These are phyloP conservation scores for Rhododendron molle DNA, from an alignment of 148 eudicot species.

Conservation along the genomic window DNA sequence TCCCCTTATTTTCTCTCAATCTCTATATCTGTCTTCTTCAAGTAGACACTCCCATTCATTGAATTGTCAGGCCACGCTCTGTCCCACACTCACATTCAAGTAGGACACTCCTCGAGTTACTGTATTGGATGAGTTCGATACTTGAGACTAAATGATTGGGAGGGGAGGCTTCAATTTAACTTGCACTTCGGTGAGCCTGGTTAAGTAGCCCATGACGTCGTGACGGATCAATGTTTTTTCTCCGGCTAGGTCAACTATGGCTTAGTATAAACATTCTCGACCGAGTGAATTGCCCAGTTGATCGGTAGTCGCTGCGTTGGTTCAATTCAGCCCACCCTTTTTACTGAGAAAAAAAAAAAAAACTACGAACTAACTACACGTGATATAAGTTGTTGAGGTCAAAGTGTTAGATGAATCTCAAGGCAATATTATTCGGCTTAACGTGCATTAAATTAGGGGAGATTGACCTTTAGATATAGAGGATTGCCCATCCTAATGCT, in stretches of 20 bases:
- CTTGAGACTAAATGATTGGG: too few species aligned
- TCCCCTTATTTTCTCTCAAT: neutral
- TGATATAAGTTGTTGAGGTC: neutral
- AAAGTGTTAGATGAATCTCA: neutral
- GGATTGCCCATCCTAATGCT: neutral
- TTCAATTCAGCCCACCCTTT: too few species aligned
- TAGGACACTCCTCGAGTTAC: neutral
- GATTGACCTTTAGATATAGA: neutral
- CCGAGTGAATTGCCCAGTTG: too few species aligned
- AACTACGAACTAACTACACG: neutral
- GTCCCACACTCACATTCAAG: neutral
- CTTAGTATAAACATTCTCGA: too few species aligned
- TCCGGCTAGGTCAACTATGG: too few species aligned
- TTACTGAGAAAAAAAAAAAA: too few species aligned
- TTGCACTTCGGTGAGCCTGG: too few species aligned
- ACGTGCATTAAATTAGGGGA: neutral
- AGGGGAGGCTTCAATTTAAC: too few species aligned
- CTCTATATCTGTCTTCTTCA: neutral
- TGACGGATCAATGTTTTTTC: too few species aligned
- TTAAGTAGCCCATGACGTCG: too few species aligned
- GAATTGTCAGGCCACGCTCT: neutral
- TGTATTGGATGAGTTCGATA: neutral
- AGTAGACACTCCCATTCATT: neutral
- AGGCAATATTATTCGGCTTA: neutral
- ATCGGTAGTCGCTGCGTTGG: too few species aligned